A percentile compares a stretch with the other conserved stretches of the same genome.
Evolutionary conservation across 768 basidiomycete species (phyloP).

Genomic region (Asterophora lycoperdoides): DNA sequence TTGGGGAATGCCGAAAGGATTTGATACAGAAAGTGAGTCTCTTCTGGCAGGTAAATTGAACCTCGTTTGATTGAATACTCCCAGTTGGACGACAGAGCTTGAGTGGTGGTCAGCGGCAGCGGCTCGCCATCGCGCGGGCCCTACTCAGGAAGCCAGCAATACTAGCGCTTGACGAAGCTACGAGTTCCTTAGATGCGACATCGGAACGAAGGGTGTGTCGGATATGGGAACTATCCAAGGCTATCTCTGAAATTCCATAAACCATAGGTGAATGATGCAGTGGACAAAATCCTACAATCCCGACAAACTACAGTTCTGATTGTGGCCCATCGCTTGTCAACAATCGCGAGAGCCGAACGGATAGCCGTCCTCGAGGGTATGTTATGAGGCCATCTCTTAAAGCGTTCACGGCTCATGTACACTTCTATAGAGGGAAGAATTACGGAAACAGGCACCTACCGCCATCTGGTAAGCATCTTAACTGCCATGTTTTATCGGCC

Average conservation of each 20-base stretch:
- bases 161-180: conserved; percentile 86
- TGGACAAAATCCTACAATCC: conserved; percentile 79
- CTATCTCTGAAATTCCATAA: neutral
- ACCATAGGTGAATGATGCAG: conserved; percentile 76
- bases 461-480: conserved; percentile 55
- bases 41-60: neutral
- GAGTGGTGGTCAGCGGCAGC: conserved; percentile 78
- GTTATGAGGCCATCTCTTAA: conserved; percentile 7
- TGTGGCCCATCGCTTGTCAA: conserved; percentile 86
- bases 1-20: conserved; percentile 90
- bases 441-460: conserved; percentile 78
- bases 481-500: neutral
- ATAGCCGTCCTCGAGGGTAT: conserved; percentile 88
- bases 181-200: conserved; percentile 83
- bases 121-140: conserved; percentile 81
- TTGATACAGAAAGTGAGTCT: conserved; percentile 82
- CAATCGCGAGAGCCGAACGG: conserved; percentile 84
- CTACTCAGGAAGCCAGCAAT: conserved; percentile 86
- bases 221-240: neutral
- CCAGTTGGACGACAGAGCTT: conserved; percentile 66
- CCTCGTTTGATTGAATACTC: neutral
- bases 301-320: conserved; percentile 83
- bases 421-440: conserved; percentile 61
- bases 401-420: neutral
- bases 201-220: conserved; percentile 71